Evolutionary conservation across 257 asterid genomes (phyloP).

Genomic region (Primulina huaijiensis): DNA sequence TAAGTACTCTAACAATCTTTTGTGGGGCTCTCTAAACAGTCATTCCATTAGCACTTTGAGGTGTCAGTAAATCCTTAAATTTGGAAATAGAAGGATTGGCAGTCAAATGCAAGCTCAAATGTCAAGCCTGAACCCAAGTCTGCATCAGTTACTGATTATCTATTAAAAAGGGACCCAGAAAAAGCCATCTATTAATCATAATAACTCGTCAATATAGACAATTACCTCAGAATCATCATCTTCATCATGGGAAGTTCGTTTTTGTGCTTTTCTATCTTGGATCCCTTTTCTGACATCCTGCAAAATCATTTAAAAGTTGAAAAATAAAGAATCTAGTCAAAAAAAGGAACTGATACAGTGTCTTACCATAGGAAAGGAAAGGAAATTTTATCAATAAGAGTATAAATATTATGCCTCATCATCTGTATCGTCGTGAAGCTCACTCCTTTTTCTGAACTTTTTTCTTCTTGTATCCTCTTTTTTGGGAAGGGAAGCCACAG

Average conservation of each 20-base stretch:
- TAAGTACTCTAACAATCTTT: conserved; percentile 14
- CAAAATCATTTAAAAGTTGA: conserved; percentile 27
- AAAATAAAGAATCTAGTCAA: conserved; percentile 30
- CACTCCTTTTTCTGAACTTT: conserved; percentile 80
- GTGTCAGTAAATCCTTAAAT: conserved; percentile 2
- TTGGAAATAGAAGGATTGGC: not conserved
- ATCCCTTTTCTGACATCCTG: conserved; percentile 41
- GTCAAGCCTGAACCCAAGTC: conserved; percentile 1
- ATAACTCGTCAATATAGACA: conserved; percentile 6
- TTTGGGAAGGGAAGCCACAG: conserved; percentile 38
- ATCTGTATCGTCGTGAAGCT: conserved; percentile 59
- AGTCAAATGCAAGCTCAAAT: conserved; percentile 9
- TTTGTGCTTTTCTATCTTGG: conserved; percentile 57
- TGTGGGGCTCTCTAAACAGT: conserved; percentile 5
- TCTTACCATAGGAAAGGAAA: conserved; percentile 30
- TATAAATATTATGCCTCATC: conserved; percentile 57
- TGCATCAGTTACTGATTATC: conserved; percentile 7
- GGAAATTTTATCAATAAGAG: conserved; percentile 31
- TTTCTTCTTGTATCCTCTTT: conserved; percentile 53
- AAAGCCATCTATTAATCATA: not conserved
- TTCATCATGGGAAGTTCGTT: conserved; percentile 50
- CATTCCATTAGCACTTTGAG: not conserved
- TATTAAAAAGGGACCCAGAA: conserved; percentile 1
- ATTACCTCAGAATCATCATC: conserved; percentile 80
- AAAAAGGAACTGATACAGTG: conserved; percentile 21